phyloP scores from a whole-genome alignment of 2,329 filamentous ascomycete species.

The Herpotrichia juniperi region DNA sequence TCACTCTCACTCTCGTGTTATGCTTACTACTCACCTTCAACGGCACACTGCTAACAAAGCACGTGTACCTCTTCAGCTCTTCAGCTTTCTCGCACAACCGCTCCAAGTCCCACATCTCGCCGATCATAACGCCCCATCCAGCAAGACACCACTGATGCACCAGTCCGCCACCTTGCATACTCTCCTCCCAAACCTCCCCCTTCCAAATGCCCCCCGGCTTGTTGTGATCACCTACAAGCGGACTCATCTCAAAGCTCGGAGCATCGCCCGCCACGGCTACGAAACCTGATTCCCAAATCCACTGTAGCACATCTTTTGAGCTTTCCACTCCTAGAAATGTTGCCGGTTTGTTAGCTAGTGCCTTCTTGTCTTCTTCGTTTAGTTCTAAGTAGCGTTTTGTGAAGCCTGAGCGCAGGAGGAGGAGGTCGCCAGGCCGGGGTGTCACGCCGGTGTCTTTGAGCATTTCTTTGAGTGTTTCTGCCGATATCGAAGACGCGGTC shows the following conservation, averaged over 20 bases:
- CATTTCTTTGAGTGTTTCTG: conserved; percentile 36
- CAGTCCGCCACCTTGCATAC: conserved; percentile 43
- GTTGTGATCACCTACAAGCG: conserved; percentile 42
- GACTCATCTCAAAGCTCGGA: conserved; percentile 52
- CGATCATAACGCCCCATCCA: conserved; percentile 46
- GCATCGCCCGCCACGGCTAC: conserved; percentile 53
- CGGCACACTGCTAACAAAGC: conserved; percentile 66
- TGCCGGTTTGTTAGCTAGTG: conserved; percentile 32
- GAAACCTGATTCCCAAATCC: conserved; percentile 56
- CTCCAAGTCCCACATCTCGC: conserved; percentile 55
- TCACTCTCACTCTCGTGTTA: background rate
- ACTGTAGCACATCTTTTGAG: conserved; percentile 43
- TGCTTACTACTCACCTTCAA: conserved; percentile 53
- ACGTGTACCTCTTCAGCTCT: conserved; percentile 59
- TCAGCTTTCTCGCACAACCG: conserved; percentile 60
- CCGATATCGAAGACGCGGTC: conserved; percentile 26
- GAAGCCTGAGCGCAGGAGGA: conserved; percentile 40
- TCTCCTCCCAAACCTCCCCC: conserved; percentile 39
- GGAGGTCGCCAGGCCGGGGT: conserved; percentile 38
- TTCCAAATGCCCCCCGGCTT: conserved; percentile 40
- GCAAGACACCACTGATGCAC: conserved; percentile 41
- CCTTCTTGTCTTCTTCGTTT: conserved; percentile 25
- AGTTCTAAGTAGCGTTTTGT: conserved; percentile 45
- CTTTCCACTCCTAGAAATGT: conserved; percentile 50
- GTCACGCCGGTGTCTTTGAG: conserved; percentile 40